Conservation (phyloP, 2,329 filamentous ascomycete genomes). For the Colletotrichum navitas region DNA sequence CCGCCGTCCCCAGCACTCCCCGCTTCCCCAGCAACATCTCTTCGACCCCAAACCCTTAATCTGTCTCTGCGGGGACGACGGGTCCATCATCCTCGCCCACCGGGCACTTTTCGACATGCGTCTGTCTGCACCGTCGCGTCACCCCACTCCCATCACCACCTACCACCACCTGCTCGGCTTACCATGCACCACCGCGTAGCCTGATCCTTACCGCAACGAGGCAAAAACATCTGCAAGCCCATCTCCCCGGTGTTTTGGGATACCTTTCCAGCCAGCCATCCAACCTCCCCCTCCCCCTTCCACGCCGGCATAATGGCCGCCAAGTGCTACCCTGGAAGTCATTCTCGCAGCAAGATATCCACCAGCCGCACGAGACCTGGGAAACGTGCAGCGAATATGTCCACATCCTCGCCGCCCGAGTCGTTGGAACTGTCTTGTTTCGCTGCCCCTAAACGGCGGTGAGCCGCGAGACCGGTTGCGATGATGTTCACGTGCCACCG, state of each 20-base stretch:
- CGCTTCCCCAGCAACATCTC: conserved; percentile 30
- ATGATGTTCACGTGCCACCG: conserved; percentile 11
- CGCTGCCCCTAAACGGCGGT: conserved; percentile 28
- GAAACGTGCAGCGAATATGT: not conserved
- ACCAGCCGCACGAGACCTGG: not conserved
- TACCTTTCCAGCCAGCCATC: conserved; percentile 14
- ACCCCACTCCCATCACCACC: conserved; percentile 29
- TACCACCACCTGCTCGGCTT: conserved; percentile 10
- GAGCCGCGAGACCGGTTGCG: conserved; percentile 17
- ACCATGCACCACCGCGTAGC: conserved; percentile 15
- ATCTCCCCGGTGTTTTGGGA: conserved; percentile 32
- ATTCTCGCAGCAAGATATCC: not conserved
- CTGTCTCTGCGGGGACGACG: conserved; percentile 36
- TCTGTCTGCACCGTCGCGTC: conserved; percentile 2
- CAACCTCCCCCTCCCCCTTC: not conserved
- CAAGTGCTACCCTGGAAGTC: conserved; percentile 5
- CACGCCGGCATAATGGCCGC: conserved; percentile 20
- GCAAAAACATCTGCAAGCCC: conserved; percentile 29
- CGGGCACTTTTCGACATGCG: conserved; percentile 28
- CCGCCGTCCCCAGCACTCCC: conserved; percentile 1
- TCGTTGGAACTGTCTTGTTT: not conserved
- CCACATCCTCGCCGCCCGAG: conserved; percentile 1
- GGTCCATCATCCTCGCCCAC: conserved; percentile 22
- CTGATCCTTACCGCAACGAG: conserved; percentile 19
- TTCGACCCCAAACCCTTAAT: conserved; percentile 33